Evolutionary conservation across 1,284 basidiomycete genomes (phyloP).

Genomic region (Leccinum pachyderme): DNA sequence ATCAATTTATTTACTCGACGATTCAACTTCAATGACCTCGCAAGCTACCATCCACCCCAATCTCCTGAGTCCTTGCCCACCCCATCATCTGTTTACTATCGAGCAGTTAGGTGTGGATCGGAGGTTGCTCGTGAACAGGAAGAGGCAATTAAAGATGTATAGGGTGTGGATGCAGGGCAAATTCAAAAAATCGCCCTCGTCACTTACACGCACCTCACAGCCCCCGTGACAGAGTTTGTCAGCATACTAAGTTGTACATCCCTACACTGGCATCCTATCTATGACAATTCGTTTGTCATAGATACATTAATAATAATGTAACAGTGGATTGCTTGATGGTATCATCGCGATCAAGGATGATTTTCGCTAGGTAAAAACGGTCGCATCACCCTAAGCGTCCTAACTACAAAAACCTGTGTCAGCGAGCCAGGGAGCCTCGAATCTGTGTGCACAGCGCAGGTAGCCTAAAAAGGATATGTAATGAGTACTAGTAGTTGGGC

Average conservation of each 20-base stretch:
- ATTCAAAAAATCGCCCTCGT: slow-evolving; percentile 41
- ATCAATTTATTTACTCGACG: background rate
- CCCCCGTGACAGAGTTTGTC: no score
- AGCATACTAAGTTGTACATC: background rate
- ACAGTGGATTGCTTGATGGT: background rate
- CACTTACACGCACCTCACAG: no score
- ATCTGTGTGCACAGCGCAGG: no score
- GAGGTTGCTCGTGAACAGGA: slow-evolving; percentile 88
- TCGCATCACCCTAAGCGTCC: no score
- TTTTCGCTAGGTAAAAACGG: background rate
- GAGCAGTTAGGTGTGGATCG: slow-evolving; percentile 85
- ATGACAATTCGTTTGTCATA: background rate
- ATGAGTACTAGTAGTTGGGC: no score
- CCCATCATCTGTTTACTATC: slow-evolving; percentile 58
- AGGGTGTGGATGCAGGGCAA: slow-evolving; percentile 93
- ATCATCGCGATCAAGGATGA: background rate
- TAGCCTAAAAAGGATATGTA: no score
- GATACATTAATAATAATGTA: background rate
- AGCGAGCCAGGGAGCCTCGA: no score
- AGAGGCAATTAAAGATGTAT: slow-evolving; percentile 93
- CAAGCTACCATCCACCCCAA: slow-evolving; percentile 40
- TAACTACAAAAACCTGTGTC: no score
- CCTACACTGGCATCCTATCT: background rate
- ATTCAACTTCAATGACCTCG: slow-evolving; percentile 1
- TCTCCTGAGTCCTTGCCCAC: slow-evolving; percentile 37